phyloP scores from a whole-genome alignment of 1,139 yeast species.

The Pichia inconspicua region DNA sequence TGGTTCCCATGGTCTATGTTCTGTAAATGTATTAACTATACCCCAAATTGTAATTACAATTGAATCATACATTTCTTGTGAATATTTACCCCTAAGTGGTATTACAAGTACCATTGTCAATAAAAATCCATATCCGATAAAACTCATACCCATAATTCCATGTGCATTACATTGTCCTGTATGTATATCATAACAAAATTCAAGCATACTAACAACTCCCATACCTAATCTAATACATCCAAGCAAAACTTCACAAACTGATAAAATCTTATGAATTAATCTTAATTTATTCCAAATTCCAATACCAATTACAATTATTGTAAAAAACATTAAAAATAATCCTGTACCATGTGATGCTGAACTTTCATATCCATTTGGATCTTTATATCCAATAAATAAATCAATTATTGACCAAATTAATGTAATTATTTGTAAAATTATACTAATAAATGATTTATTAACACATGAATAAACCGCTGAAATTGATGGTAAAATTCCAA shows the following conservation, averaged over 20 bases:
- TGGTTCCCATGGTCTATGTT: constrained; percentile 80
- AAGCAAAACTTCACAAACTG: constrained; percentile 40
- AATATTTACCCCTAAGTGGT: constrained; percentile 49
- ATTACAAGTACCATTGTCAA: constrained; percentile 57
- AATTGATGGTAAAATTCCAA: constrained; percentile 49
- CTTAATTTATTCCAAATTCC: constrained; percentile 39
- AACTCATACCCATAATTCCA: constrained; percentile 92
- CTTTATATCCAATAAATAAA: constrained; percentile 48
- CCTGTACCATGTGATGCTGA: constrained; percentile 58
- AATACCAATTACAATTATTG: constrained; percentile 40
- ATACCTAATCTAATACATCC: constrained; percentile 68
- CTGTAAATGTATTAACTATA: constrained; percentile 86
- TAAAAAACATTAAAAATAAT: constrained; percentile 46
- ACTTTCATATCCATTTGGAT: constrained; percentile 56
- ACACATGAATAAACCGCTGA: constrained; percentile 50
- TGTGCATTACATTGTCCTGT: constrained; percentile 95
- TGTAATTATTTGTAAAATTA: constrained; percentile 34
- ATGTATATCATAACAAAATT: constrained; percentile 68
- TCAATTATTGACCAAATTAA: not conserved
- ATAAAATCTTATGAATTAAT: constrained; percentile 35
- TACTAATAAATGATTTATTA: constrained; percentile 38
- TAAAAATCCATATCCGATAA: constrained; percentile 69
- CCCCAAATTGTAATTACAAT: constrained; percentile 83
- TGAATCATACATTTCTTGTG: constrained; percentile 85
- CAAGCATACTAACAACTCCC: constrained; percentile 78